These are phyloP conservation scores for Xerocomus brunneocitrinus DNA, from an alignment of 768 basidiomycete genomes.

Conservation along the genomic window DNA sequence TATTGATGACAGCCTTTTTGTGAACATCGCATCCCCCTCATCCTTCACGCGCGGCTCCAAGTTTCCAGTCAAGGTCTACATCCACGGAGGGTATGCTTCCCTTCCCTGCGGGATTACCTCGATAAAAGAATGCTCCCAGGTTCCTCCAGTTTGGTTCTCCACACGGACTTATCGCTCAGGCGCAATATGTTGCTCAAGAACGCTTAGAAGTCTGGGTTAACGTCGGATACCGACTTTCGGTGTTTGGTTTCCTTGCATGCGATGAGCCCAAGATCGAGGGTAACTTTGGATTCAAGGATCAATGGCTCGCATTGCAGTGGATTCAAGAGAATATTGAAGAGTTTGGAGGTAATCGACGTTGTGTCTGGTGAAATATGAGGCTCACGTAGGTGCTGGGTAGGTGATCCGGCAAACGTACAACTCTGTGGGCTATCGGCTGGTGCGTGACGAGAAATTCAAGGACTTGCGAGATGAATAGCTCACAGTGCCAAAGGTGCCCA, in stretches of 20 bases:
- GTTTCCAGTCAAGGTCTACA: constrained; percentile 69
- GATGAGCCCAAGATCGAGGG: constrained; percentile 58
- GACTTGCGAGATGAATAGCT: neutral
- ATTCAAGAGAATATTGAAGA: constrained; percentile 39
- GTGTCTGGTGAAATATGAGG: neutral
- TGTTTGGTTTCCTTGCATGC: constrained; percentile 51
- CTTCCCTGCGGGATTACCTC: no score
- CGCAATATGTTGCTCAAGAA: constrained; percentile 62
- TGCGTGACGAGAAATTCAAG: constrained; percentile 17
- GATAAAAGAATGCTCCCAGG: constrained; percentile 29
- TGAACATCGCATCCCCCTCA: constrained; percentile 60
- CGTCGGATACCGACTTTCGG: constrained; percentile 45
- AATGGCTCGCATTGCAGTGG: constrained; percentile 76
- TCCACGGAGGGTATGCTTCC: constrained; percentile 65
- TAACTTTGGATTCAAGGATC: constrained; percentile 84
- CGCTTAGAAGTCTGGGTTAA: constrained; percentile 71
- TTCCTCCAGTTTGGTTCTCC: constrained; percentile 80
- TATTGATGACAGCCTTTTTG: constrained; percentile 44
- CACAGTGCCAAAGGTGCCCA: constrained; percentile 50
- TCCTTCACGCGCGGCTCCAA: constrained; percentile 36
- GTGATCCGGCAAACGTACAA: constrained; percentile 56
- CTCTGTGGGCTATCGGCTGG: constrained; percentile 73
- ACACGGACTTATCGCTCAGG: constrained; percentile 54
- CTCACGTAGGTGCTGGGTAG: constrained; percentile 31
- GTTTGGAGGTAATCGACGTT: constrained; percentile 48